Percentiles rank a stretch among this genome's conserved stretches.
Conservation (phyloP, 2,329 filamentous ascomycete species). For the Dichotomopilus funicola region DNA sequence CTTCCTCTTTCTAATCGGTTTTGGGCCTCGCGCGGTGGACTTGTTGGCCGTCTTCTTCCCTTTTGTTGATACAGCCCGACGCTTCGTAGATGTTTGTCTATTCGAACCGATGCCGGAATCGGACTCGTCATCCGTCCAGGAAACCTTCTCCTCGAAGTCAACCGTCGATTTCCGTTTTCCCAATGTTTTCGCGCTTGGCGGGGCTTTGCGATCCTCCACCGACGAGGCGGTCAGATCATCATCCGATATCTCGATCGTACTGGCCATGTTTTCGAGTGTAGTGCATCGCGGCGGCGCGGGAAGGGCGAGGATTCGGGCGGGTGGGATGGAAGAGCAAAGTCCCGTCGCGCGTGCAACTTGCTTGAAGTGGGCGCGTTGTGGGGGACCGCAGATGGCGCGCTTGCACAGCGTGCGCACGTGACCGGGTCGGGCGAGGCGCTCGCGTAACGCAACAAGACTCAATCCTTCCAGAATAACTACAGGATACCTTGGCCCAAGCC, state of each 20-base stretch:
- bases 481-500: too few relatives aligned
- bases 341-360: background rate
- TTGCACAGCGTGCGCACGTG: constrained; percentile 17
- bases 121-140: constrained; percentile 57
- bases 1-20: background rate
- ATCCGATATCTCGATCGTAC: constrained; percentile 18
- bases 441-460: too few relatives aligned
- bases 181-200: constrained; percentile 4
- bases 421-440: background rate
- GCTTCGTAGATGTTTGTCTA: constrained; percentile 43
- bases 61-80: constrained; percentile 18
- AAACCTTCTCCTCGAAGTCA: constrained; percentile 38
- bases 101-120: constrained; percentile 55
- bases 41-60: constrained; percentile 32
- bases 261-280: constrained; percentile 11
- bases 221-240: constrained; percentile 22
- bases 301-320: background rate
- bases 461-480: too few relatives aligned
- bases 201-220: background rate
- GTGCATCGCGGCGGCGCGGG: constrained; percentile 7
- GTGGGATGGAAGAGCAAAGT: background rate
- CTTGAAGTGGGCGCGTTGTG: background rate
- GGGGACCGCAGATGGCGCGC: constrained; percentile 2
- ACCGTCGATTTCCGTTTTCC: constrained; percentile 35
- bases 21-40: background rate